Evolutionary conservation across 129 eudicot species (phyloP).

Genomic region (Centella asiatica): DNA sequence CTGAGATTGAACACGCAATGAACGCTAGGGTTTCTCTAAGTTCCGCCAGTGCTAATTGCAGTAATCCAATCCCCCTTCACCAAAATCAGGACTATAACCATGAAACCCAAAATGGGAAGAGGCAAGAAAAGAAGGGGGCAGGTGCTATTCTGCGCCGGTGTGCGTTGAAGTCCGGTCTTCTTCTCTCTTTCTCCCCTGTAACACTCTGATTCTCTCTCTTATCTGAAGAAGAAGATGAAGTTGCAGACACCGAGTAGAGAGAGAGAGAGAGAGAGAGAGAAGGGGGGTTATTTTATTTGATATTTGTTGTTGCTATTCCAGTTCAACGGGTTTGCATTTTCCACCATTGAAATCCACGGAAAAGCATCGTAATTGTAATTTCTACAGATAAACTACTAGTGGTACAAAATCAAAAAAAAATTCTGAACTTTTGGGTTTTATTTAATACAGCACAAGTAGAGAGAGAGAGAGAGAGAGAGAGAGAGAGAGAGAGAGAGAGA

Average conservation of each 20-base stretch:
- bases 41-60: conserved; percentile 37
- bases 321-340: neutral
- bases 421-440: too few relatives aligned
- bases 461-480: neutral
- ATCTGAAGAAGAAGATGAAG: neutral
- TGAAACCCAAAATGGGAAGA: too few relatives aligned
- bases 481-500: neutral
- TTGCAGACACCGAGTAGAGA: neutral
- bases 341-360: conserved; percentile 24
- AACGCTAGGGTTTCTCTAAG: conserved; percentile 45
- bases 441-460: neutral
- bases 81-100: neutral
- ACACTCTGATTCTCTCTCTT: too few relatives aligned
- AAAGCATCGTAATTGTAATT: conserved; percentile 2
- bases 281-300: conserved; percentile 3
- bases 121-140: too few relatives aligned
- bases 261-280: conserved; percentile 23
- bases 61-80: neutral
- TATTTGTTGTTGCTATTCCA: neutral
- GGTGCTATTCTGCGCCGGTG: neutral
- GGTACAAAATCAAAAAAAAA: too few relatives aligned
- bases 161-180: neutral
- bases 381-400: too few relatives aligned
- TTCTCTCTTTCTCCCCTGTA: too few relatives aligned
- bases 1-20: conserved; percentile 25